Evolutionary conservation across 2,329 filamentous ascomycete genomes (phyloP).

Genomic region (Alternaria hordeiaustralica): DNA sequence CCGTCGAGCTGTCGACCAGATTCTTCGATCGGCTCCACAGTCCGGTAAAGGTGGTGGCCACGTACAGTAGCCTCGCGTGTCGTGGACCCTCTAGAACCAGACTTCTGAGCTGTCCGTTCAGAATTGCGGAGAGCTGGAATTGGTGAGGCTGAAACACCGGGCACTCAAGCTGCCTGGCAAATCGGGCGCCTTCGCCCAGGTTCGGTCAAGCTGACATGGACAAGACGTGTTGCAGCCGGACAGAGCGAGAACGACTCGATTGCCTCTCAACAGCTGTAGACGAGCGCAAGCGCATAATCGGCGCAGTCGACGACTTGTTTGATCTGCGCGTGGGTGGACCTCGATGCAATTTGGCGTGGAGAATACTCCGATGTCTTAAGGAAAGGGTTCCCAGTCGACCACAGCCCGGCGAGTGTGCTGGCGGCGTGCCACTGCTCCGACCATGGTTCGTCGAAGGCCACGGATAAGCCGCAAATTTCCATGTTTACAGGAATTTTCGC

Average conservation of each 20-base stretch:
- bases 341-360: constrained; percentile 7
- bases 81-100: constrained; percentile 4
- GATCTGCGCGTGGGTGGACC: constrained; percentile 30
- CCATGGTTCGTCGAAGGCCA: background rate
- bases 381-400: constrained; percentile 10
- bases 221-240: constrained; percentile 2
- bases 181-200: constrained; percentile 20
- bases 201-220: background rate
- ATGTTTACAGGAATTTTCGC: background rate
- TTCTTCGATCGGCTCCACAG: constrained; percentile 11
- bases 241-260: constrained; percentile 7
- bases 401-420: background rate
- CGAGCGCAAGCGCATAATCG: constrained; percentile 4
- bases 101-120: constrained; percentile 5
- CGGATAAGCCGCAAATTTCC: background rate
- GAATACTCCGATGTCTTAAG: constrained; percentile 11
- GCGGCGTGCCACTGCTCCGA: background rate
- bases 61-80: constrained; percentile 5
- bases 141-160: constrained; percentile 30
- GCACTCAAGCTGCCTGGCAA: constrained; percentile 11
- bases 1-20: constrained; percentile 3
- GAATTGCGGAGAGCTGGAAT: constrained; percentile 15
- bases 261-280: constrained; percentile 6
- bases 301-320: constrained; percentile 8
- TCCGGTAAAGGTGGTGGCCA: constrained; percentile 9